Percentiles rank a stretch among this genome's conserved stretches.
These are phyloP conservation scores for Amorphotheca resinae DNA, from an alignment of 495 filamentous ascomycete species.

Conservation along the genomic window DNA sequence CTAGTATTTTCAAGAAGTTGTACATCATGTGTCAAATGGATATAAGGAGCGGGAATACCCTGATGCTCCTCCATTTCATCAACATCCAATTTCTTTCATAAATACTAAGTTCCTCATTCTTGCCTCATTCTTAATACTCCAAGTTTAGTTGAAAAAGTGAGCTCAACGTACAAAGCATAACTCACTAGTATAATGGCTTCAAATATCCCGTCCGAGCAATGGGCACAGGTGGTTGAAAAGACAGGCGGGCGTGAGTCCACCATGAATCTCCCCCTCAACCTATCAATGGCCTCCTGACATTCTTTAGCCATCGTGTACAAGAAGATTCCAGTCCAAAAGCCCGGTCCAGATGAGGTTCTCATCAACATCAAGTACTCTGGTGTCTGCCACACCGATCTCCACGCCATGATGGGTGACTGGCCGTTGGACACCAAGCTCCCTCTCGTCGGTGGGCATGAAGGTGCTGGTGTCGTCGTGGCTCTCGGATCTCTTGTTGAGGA, in stretches of 20 bases:
- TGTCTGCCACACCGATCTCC: constrained; percentile 77
- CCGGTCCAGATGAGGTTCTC: constrained; percentile 77
- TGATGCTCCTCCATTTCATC: too few species aligned
- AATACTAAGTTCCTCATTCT: too few species aligned
- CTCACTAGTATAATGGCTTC: too few species aligned
- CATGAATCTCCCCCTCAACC: neutral
- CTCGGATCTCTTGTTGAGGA: constrained; percentile 60
- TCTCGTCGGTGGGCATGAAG: constrained; percentile 92
- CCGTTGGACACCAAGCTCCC: constrained; percentile 66
- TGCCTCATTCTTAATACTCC: too few species aligned
- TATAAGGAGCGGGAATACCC: too few species aligned
- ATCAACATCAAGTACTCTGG: constrained; percentile 87
- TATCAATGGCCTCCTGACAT: constrained; percentile 10
- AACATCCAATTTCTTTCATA: too few species aligned
- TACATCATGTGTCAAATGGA: too few species aligned
- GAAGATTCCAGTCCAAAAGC: constrained; percentile 65
- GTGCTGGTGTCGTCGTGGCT: constrained; percentile 75
- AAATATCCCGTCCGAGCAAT: constrained; percentile 59
- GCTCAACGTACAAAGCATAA: too few species aligned
- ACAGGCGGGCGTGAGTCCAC: constrained; percentile 48
- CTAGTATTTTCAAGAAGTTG: too few species aligned
- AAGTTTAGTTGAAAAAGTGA: too few species aligned
- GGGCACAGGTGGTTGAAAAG: constrained; percentile 77
- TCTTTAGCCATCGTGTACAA: constrained; percentile 56
- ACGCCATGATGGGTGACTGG: constrained; percentile 79